These are phyloP conservation scores for Ophiosphaerella herpotricha DNA, from an alignment of 2,329 filamentous ascomycete species.

Conservation along the genomic window DNA sequence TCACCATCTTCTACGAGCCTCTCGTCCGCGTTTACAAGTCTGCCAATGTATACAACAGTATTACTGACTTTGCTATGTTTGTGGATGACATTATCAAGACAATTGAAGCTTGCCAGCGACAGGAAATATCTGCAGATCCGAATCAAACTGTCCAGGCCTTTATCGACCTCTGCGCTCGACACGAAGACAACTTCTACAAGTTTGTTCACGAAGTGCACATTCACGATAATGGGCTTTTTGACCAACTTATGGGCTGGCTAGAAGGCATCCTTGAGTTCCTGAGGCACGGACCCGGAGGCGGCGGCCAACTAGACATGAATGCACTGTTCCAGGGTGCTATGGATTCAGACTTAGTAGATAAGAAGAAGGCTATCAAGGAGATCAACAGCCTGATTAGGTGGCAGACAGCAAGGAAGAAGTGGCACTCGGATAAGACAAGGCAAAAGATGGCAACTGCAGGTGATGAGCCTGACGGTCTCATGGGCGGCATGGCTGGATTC, in stretches of 20 bases:
- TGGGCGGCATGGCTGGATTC: slow-evolving; percentile 60
- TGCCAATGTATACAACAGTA: slow-evolving; percentile 95
- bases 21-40: slow-evolving; percentile 97
- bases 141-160: slow-evolving; percentile 98
- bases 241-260: slow-evolving; percentile 95
- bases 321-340: slow-evolving; percentile 83
- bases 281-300: slow-evolving; percentile 75
- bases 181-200: slow-evolving; percentile 98
- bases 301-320: slow-evolving; percentile 91
- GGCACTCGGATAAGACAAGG: slow-evolving; percentile 95
- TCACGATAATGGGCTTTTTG: slow-evolving; percentile 95
- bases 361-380: slow-evolving; percentile 73
- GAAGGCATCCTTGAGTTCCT: slow-evolving; percentile 95
- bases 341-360: slow-evolving; percentile 69
- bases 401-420: slow-evolving; percentile 95
- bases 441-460: slow-evolving; percentile 95
- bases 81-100: slow-evolving; percentile 90
- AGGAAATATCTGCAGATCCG: slow-evolving; percentile 89
- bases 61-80: slow-evolving; percentile 94
- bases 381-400: slow-evolving; percentile 86
- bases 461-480: slow-evolving; percentile 50
- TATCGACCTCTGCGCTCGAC: slow-evolving; percentile 92
- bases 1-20: slow-evolving; percentile 98
- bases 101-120: slow-evolving; percentile 67
- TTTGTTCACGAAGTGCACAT: slow-evolving; percentile 98